Conservation (phyloP, 352 stramenopile genomes). For the Halophytophthora polymorphica region DNA sequence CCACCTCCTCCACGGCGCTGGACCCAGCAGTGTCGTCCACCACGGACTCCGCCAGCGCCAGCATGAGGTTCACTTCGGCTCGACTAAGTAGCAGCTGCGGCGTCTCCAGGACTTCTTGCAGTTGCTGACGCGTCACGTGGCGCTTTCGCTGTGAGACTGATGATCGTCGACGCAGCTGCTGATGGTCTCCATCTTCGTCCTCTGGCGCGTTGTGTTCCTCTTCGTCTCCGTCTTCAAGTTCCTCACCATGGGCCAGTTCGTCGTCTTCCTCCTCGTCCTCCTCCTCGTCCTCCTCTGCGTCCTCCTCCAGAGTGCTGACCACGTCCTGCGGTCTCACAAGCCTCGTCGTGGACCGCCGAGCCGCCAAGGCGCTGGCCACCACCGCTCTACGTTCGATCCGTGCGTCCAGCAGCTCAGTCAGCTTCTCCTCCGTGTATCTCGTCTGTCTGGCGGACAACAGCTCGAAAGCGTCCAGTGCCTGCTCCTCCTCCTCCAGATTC, state of each 20-base stretch:
- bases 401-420: conserved; percentile 36
- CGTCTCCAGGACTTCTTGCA: conserved; percentile 48
- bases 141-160: conserved; percentile 13
- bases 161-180: conserved; percentile 2
- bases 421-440: conserved; percentile 38
- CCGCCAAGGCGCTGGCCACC: conserved; percentile 13
- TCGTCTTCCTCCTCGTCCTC: conserved; percentile 10
- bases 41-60: conserved; percentile 35
- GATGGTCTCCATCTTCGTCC: conserved; percentile 4
- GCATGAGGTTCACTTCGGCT: conserved; percentile 53
- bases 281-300: conserved; percentile 18
- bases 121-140: conserved; percentile 37
- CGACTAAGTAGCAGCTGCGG: conserved; percentile 51
- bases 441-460: conserved; percentile 27
- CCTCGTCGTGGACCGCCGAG: conserved; percentile 10
- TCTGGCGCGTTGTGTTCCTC: neutral
- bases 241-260: neutral
- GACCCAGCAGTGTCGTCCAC: conserved; percentile 3
- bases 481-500: conserved; percentile 4
- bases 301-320: conserved; percentile 14
- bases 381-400: conserved; percentile 19
- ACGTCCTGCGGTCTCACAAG: conserved; percentile 9
- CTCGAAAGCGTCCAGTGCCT: conserved; percentile 33
- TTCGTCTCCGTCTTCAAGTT: conserved; percentile 4
- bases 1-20: conserved; percentile 26